Base-by-base conservation (phyloP, 352 stramenopile genomes). In the Phytophthora sp. region DNA sequence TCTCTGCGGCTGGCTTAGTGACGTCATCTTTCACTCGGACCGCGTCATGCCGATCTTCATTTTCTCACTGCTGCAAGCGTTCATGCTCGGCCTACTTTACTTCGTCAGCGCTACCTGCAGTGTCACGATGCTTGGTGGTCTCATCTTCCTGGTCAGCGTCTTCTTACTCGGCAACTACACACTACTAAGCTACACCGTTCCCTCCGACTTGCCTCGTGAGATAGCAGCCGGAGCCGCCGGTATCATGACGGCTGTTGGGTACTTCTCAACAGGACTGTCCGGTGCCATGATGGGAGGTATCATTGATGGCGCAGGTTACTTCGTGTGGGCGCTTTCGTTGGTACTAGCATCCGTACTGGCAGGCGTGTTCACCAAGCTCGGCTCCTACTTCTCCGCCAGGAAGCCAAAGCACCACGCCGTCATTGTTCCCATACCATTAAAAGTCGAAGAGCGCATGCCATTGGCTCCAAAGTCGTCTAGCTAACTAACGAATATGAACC, bases 131-230 rank as follows among this genome's bases (percentile, higher is more conserved):
- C 71, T 93, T 7, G 82, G 80, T 26, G 58, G 65, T 26, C 74
- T 93, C 2, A 79, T 85, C 12, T 93, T 93, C 49, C 57, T 80
- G 45, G 74, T 76, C 18, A 93, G 84, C 52, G 77, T 93, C 12
- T 91, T 88, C 61, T 53, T 93, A 23, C 50, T 93, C 3, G 84
- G 84, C 29, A 93, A 90, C 67, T 90, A 90, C 68, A 91, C 84
- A 38, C 58, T 93, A 18, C 65, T 91, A 21, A 88, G 74, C 54
- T 93, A 91, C 65, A 90, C 84, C 0, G 84, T 93, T 12, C 84
- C 84, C 20, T 85, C 81, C 2, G 84, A 93, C 65, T 58, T 93
- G 23, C 81, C 84, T 36, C 80, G 83, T 45, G 80, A 93, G 31
- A 89, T 93, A 44, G 80, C 80, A 1, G 84, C 84, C 1, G 80